A percentile compares a stretch with the other conserved stretches of the same genome.
Evolutionary conservation across 257 asterid species (phyloP).

Genomic region (Solanum chmielewskii): DNA sequence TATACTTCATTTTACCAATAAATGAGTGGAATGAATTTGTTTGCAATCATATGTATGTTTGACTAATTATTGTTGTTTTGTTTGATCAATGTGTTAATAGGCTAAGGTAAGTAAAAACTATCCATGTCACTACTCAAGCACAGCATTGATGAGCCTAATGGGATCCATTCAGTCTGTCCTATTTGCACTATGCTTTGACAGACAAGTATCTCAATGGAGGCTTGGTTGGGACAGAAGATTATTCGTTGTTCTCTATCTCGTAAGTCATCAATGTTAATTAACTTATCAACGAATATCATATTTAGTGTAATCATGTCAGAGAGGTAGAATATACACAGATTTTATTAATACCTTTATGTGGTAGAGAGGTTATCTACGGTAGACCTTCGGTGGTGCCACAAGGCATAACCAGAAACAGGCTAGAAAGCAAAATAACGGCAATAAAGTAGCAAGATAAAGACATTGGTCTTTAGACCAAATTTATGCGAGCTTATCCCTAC

Average conservation of each 20-base stretch:
- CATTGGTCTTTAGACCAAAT: neutral
- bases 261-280: constrained; percentile 1
- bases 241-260: constrained; percentile 39
- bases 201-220: constrained; percentile 45
- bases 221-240: constrained; percentile 56
- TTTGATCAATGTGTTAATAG: neutral
- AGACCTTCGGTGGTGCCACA: neutral
- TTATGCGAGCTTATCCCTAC: neutral
- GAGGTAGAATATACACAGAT: neutral
- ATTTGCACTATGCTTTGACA: constrained; percentile 43
- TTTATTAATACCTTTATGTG: neutral
- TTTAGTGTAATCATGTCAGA: fast-evolving
- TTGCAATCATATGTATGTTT: neutral
- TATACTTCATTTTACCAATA: neutral
- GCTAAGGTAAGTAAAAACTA: constrained; percentile 41
- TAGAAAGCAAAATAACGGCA: neutral
- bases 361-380: neutral
- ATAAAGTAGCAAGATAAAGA: neutral
- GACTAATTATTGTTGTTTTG: neutral
- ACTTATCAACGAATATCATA: neutral
- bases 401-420: neutral
- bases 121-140: constrained; percentile 72
- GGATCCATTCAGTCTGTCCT: constrained; percentile 48
- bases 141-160: constrained; percentile 45
- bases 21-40: neutral